Evolutionary conservation across 1,139 yeast species (phyloP), one percentile per base, ranked within the genome.

Genomic region (Kurtzmaniella quercitrusa): DNA sequence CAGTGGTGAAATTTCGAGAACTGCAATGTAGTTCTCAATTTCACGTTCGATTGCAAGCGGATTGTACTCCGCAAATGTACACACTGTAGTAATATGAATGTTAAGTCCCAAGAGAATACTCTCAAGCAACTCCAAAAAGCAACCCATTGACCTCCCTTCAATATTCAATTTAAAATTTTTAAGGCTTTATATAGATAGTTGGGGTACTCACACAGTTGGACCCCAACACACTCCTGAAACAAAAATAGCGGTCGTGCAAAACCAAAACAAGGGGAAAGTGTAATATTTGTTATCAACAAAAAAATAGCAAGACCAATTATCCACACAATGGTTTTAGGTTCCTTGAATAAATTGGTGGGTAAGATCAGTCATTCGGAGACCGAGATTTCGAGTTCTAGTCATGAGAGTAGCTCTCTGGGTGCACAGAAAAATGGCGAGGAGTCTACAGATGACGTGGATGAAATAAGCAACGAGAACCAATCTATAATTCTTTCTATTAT

Each of bases 401-500:
- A 10, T 27, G 31, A 27, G 14, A 27, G 10, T 12, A 27, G 14
- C 14, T 10, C 31, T n/a, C 14, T 12, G 10, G 14, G 31, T 27
- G 5, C 31, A 11, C 31, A 27, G 5, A 27, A 18, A 25, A 34
- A 29, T 31, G 34, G 37, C 12, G 25, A 29, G 6, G 59, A 46
- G 17, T 48, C 60, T 46, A 49, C 67, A 0, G 89, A 82, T 60
- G 97, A 90, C 61, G 77, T 89, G 41, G 98, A 91, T 62, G 98
- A 91, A 59, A 79, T 91, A 39, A 97, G 90, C 58, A 89, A 82
- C 47, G 93, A 91, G 48, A 91, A 91, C 25, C 96, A 90, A 62
- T 85, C 82, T 43, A 89, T 93, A 43, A 69, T 93, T 44, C 71
- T 87, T 73, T 89, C 93, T 12, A 88, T 93, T 46, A 91, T 93